Evolutionary conservation across 2,329 filamentous ascomycete genomes (phyloP).

Genomic region (Colletotrichum nymphaeae): DNA sequence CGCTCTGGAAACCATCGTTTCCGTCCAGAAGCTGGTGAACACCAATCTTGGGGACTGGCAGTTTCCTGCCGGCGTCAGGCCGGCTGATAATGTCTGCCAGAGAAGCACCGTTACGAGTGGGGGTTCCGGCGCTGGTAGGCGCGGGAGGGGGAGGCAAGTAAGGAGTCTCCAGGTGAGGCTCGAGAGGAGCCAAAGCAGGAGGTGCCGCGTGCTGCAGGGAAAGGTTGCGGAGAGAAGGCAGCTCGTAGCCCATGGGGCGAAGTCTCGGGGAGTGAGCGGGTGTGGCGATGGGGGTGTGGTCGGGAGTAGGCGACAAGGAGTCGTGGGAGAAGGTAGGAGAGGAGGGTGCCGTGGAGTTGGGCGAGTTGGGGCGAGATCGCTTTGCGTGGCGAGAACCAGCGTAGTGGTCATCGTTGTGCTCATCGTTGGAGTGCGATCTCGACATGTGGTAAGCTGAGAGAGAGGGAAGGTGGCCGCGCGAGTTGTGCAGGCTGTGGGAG

Average conservation of each 20-base stretch:
- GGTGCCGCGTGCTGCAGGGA: slow-evolving; percentile 64
- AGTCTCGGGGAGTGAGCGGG: slow-evolving; percentile 94
- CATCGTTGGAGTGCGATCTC: slow-evolving; percentile 84
- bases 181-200: slow-evolving; percentile 68
- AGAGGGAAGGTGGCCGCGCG: slow-evolving; percentile 76
- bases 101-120: slow-evolving; percentile 75
- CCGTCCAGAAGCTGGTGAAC: slow-evolving; percentile 85
- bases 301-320: slow-evolving; percentile 92
- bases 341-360: slow-evolving; percentile 93
- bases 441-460: slow-evolving; percentile 95
- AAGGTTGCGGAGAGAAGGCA: slow-evolving; percentile 83
- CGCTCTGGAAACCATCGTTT: slow-evolving; percentile 74
- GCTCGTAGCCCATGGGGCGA: slow-evolving; percentile 81
- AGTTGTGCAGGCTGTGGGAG: slow-evolving; percentile 57
- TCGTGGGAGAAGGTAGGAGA: slow-evolving; percentile 97
- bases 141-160: slow-evolving; percentile 57
- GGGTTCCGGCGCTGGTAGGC: slow-evolving; percentile 60
- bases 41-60: slow-evolving; percentile 91
- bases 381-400: slow-evolving; percentile 78
- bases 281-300: slow-evolving; percentile 98
- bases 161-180: slow-evolving; percentile 63
- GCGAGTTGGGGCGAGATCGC: slow-evolving; percentile 91
- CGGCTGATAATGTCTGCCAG: slow-evolving; percentile 94
- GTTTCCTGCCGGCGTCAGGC: slow-evolving; percentile 86
- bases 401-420: slow-evolving; percentile 82